Base-by-base conservation (phyloP, 768 basidiomycete species). In the Russula lepida region DNA sequence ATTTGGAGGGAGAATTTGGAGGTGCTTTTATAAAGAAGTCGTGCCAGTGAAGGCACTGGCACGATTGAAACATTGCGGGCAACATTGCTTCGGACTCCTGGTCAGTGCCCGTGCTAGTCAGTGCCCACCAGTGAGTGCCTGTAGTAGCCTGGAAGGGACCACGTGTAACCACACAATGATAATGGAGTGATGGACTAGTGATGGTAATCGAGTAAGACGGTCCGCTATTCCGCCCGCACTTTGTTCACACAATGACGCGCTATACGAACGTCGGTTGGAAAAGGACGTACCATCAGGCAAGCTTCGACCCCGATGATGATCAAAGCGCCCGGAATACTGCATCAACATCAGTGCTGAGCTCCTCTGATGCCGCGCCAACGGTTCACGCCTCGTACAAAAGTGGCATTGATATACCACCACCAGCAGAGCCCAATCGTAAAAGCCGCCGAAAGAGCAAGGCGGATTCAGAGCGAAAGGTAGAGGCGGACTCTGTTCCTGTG, bases 201-300 rank as follows among this genome's bases (percentile, higher is more conserved):
- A n/a, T n/a, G n/a, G n/a, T n/a, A n/a, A n/a, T n/a, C n/a, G n/a
- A n/a, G n/a, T n/a, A n/a, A n/a, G n/a, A n/a, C n/a, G n/a, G n/a
- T n/a, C n/a, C n/a, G n/a, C n/a, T n/a, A n/a, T n/a, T n/a, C n/a
- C n/a, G n/a, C n/a, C n/a, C n/a, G n/a, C n/a, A n/a, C n/a, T n/a
- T n/a, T n/a, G n/a, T n/a, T 37, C 35, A 23, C n/a, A 33, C 49
- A n/a, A 90, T 91, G 89, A 89, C 89, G 15, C 81, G 89, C 46
- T 74, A 84, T 59, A 89, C 89, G 9, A 84, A 82, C 66, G 79
- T 90, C 70, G 85, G 84, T n/a, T 78, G 80, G 56, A 92, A 91
- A 70, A 75, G 89, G 53, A 85, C 83, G 5, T 83, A 88, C 68
- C 64, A 89, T 15, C 77, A 90, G 62, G 85, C 88, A 15, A 83